Evolutionary conservation across 225 moss, liverwort and hornwort genomes (phyloP), one percentile per base, ranked within the genome.

Genomic region (Marchantia paleacea): DNA sequence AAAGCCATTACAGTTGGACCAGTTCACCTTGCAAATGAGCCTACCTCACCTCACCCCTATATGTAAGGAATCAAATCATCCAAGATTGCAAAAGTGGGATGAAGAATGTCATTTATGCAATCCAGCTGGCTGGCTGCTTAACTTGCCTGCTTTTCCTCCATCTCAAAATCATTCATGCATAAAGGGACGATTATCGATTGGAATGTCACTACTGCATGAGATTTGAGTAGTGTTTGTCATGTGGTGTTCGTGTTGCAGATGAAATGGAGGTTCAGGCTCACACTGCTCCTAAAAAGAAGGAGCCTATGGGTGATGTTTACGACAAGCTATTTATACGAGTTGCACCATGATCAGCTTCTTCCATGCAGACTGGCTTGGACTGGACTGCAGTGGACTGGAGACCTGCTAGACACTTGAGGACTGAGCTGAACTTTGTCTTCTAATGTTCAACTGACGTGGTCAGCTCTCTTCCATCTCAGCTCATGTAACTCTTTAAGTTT

Each of bases 321-420:
- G 63, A 77, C 77, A 61, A 77, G 47, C 77, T 77, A 11, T 77
- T 77, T 62, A 39, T 77, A 49, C 77, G 61, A 10, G 31, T 77
- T 12, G 14, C 14, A 58, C 77, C 77, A 10, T 77, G 77, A 77
- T 63, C 10, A 16, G 19, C 39, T 18, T 49, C 55, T 58, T 75
- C 4, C 15, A 8, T 54, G 57, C 3, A 55, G 55, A 73, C 11
- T 11, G 29, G 47, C 0, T 30, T 29, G 75, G 13, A 22, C 7
- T 25, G 65, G 65, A 65, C 25, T 65, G 65, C 10, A 28, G 8
- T 25, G 65, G 65, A 65, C 25, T 65, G 65, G 10, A 28, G 3
- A 8, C 3, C 5, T n/a, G n/a, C n/a, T n/a, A n/a, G n/a, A n/a
- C n/a, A n/a, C n/a, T n/a, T n/a, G 0, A 10, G 65, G 25, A 8